These are phyloP conservation scores for Boletus fagicola DNA, from an alignment of 768 basidiomycete genomes.

Conservation along the genomic window DNA sequence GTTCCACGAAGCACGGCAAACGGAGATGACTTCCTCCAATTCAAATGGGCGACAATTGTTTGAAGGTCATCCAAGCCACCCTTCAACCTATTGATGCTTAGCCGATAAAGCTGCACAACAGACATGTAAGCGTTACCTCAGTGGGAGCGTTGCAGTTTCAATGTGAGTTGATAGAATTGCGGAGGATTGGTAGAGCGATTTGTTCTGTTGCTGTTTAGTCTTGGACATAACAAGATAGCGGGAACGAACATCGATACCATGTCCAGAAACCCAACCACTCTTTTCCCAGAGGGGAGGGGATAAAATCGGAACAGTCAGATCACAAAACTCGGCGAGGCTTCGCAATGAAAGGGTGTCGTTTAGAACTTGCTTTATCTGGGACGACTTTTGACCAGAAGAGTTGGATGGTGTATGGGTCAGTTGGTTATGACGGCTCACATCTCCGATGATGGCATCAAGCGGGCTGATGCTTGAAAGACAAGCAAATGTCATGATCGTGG, in stretches of 20 bases:
- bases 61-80: constrained; percentile 40
- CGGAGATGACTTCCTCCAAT: constrained; percentile 50
- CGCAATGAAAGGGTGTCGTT: constrained; percentile 65
- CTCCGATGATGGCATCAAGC: constrained; percentile 33
- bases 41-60: constrained; percentile 46
- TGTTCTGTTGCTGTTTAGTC: constrained; percentile 25
- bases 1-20: constrained; percentile 58
- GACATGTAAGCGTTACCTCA: constrained; percentile 43
- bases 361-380: constrained; percentile 43
- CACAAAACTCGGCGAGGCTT: constrained; percentile 46
- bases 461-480: constrained; percentile 50
- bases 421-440: constrained; percentile 39
- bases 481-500: constrained; percentile 56
- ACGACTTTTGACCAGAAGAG: constrained; percentile 28
- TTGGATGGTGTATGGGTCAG: constrained; percentile 4
- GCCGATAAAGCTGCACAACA: neutral
- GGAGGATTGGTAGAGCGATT: constrained; percentile 48
- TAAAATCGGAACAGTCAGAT: constrained; percentile 51
- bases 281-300: constrained; percentile 44
- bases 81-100: constrained; percentile 32
- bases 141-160: constrained; percentile 56
- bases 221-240: constrained; percentile 4
- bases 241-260: constrained; percentile 19
- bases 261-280: constrained; percentile 26
- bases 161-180: constrained; percentile 59